A percentile compares a stretch with the other conserved stretches of the same genome.
Conservation (phyloP, 106 monocot genomes). For the Platanthera zijinensis region DNA sequence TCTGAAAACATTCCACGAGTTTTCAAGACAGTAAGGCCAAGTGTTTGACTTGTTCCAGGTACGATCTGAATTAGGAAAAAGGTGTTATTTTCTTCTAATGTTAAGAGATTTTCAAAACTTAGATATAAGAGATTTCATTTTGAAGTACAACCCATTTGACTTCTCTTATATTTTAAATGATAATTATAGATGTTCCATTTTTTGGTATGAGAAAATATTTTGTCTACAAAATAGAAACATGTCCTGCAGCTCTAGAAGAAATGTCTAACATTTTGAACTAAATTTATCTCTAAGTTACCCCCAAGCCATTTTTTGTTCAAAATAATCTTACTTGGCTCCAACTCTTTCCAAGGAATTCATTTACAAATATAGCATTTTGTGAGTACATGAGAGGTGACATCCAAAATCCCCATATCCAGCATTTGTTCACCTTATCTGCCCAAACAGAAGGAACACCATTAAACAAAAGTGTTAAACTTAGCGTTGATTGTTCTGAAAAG, state of each 20-base stretch:
- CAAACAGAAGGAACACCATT: not conserved
- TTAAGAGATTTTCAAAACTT: not conserved
- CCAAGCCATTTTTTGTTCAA: not conserved
- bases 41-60: slow-evolving; percentile 7
- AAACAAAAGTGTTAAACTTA: not conserved
- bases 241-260: not conserved
- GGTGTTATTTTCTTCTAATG: not conserved
- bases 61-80: slow-evolving; percentile 9
- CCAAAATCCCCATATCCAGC: slow-evolving; percentile 47
- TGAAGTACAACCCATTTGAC: not conserved
- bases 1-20: slow-evolving; percentile 32
- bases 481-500: not conserved
- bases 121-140: not conserved
- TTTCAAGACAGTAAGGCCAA: slow-evolving; percentile 31
- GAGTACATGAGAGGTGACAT: slow-evolving; percentile 32
- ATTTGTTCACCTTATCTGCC: slow-evolving; percentile 22
- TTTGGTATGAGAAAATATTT: not conserved
- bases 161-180: not conserved
- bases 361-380: slow-evolving; percentile 24
- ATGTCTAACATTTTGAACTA: not conserved
- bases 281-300: no score
- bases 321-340: slow-evolving; percentile 23
- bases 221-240: not conserved
- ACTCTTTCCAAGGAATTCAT: slow-evolving; percentile 28
- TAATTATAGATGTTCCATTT: not conserved